Evolutionary conservation across 164 flowering plant genomes (phyloP).

Genomic region (Vitis cinerea): DNA sequence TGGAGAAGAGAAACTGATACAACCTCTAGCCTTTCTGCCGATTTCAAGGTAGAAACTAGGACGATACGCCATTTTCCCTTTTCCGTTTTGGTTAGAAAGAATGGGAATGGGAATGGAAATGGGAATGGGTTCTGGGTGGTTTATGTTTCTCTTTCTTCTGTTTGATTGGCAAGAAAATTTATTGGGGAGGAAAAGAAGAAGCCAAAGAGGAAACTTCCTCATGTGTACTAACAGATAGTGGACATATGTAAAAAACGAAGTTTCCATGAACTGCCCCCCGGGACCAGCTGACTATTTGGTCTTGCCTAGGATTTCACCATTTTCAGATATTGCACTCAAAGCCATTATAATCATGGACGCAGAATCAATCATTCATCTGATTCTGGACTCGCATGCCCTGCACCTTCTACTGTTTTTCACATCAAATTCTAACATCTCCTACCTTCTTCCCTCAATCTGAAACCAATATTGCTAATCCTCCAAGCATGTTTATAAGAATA

Average conservation of each 20-base stretch:
- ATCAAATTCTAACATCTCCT: too few relatives aligned
- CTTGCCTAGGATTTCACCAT: too few relatives aligned
- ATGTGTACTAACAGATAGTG: not conserved
- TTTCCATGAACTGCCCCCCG: slow-evolving; percentile 12
- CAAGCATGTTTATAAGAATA: too few relatives aligned
- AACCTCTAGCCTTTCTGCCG: slow-evolving; percentile 50
- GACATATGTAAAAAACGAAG: slow-evolving; percentile 11
- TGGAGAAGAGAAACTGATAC: not conserved
- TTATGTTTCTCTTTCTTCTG: not conserved
- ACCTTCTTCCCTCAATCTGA: too few relatives aligned
- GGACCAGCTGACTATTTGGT: not conserved
- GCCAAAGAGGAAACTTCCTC: slow-evolving; percentile 22
- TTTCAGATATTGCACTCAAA: too few relatives aligned
- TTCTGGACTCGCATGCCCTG: too few relatives aligned
- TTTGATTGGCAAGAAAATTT: slow-evolving; percentile 13
- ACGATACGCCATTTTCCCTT: slow-evolving; percentile 23
- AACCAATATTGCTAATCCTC: too few relatives aligned
- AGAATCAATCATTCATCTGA: too few relatives aligned
- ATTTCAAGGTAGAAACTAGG: slow-evolving; percentile 39
- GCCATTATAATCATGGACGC: too few relatives aligned
- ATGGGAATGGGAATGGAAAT: not conserved
- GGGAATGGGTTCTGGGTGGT: too few relatives aligned
- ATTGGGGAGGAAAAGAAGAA: slow-evolving; percentile 2
- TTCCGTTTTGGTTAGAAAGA: not conserved
- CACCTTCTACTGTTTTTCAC: too few relatives aligned